Conservation (phyloP, 2,329 filamentous ascomycete species). For the Pseudogymnoascus sp. region DNA sequence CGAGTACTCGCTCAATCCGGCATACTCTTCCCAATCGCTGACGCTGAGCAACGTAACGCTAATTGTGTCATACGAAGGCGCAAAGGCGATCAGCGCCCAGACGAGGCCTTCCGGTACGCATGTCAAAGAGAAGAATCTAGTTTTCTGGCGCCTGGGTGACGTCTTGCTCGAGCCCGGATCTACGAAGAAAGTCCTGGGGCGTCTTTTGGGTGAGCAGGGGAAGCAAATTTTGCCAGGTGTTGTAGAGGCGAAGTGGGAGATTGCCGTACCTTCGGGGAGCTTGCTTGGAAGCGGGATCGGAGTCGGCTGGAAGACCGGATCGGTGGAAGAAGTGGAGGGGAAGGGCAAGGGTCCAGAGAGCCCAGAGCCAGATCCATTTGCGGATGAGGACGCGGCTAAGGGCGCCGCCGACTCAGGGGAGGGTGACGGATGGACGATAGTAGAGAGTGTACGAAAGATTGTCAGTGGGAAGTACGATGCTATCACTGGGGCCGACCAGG, state of each 20-base stretch:
- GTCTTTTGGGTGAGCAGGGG: conserved; percentile 65
- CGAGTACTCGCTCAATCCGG: conserved; percentile 74
- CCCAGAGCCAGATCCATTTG: conserved; percentile 52
- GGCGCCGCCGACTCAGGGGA: conserved; percentile 33
- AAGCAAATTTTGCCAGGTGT: conserved; percentile 63
- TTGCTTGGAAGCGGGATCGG: conserved; percentile 55
- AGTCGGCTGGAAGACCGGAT: conserved; percentile 43
- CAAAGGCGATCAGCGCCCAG: conserved; percentile 56
- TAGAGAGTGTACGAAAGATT: conserved; percentile 58
- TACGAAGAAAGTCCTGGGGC: conserved; percentile 69
- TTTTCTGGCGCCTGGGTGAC: conserved; percentile 75
- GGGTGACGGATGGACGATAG: conserved; percentile 50
- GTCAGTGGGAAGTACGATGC: conserved; percentile 70
- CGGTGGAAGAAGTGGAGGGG: conserved; percentile 20
- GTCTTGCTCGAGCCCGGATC: conserved; percentile 46
- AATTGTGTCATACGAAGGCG: conserved; percentile 61
- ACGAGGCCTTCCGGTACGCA: conserved; percentile 76
- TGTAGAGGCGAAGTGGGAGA: conserved; percentile 78
- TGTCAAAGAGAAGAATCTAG: conserved; percentile 63
- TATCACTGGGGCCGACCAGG: conserved; percentile 15
- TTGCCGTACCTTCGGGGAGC: conserved; percentile 27
- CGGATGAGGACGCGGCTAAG: conserved; percentile 44
- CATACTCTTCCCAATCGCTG: conserved; percentile 35
- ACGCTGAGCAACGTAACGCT: conserved; percentile 67
- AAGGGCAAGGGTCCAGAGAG: conserved; percentile 42